Evolutionary conservation across 139 green algal species (phyloP).

Genomic region (Chlorella sp.): DNA sequence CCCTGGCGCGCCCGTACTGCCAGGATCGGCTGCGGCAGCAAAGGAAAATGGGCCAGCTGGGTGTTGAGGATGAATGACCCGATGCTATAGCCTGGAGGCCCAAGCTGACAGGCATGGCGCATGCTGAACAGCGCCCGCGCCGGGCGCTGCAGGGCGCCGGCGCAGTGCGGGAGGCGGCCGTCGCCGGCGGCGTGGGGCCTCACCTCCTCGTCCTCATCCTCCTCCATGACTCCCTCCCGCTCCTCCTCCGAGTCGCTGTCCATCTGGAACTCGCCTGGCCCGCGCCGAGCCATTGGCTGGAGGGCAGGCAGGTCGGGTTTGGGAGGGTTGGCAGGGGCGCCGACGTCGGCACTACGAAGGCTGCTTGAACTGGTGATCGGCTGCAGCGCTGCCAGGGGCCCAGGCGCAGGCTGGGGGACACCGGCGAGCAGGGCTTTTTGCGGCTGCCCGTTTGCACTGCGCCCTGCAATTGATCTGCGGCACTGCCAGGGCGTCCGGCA

Average conservation of each 20-base stretch:
- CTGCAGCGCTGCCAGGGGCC: not conserved
- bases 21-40: conserved; percentile 5
- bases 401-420: not conserved
- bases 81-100: not conserved
- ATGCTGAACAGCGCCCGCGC: not conserved
- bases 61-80: too few relatives aligned
- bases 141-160: not conserved
- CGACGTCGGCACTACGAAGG: too few relatives aligned
- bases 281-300: not conserved
- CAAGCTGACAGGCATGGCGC: not conserved
- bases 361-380: too few relatives aligned
- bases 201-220: not conserved
- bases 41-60: too few relatives aligned
- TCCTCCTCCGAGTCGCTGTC: not conserved
- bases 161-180: not conserved
- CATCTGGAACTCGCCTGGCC: not conserved
- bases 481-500: conserved; percentile 47
- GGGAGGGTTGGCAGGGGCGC: too few relatives aligned
- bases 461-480: not conserved
- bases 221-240: not conserved
- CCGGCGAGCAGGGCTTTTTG: conserved; percentile 11
- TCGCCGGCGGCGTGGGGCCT: not conserved
- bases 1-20: not conserved
- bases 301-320: too few relatives aligned
- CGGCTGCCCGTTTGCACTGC: conserved; percentile 34